These are phyloP conservation scores for Cladobotryum mycophilum DNA, from an alignment of 2,329 filamentous ascomycete species.

Conservation along the genomic window DNA sequence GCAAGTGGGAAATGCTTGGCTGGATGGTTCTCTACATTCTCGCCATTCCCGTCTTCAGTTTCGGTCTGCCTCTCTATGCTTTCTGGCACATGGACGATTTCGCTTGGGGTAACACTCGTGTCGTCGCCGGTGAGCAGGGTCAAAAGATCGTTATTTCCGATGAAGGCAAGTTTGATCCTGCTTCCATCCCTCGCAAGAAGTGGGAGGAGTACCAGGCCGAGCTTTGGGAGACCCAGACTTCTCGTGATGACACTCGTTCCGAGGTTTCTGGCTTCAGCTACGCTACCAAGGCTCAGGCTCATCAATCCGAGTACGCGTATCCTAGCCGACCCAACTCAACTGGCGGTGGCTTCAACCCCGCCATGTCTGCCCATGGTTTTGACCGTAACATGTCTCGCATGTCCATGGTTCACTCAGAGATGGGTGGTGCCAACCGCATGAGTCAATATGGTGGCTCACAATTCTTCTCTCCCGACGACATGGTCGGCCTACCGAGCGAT, in stretches of 20 bases:
- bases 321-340: conserved; percentile 52
- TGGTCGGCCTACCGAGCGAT: conserved; percentile 74
- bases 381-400: conserved; percentile 56
- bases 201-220: conserved; percentile 99
- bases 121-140: conserved; percentile 89
- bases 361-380: conserved; percentile 47
- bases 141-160: conserved; percentile 90
- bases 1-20: conserved; percentile 99
- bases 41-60: conserved; percentile 86
- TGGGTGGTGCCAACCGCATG: conserved; percentile 46
- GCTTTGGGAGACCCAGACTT: conserved; percentile 89
- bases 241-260: conserved; percentile 74
- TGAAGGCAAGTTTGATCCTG: conserved; percentile 95
- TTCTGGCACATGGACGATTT: conserved; percentile 99
- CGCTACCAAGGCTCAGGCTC: conserved; percentile 70
- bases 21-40: conserved; percentile 98
- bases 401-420: conserved; percentile 73
- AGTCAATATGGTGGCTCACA: conserved; percentile 57
- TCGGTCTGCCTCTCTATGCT: conserved; percentile 82
- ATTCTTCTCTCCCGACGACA: conserved; percentile 57
- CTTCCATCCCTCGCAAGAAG: conserved; percentile 90
- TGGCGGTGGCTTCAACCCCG: conserved; percentile 39
- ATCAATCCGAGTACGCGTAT: conserved; percentile 64
- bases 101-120: conserved; percentile 97
- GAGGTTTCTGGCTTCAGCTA: conserved; percentile 94